Conservation (phyloP, 208 protist species). For the Trypanosoma grayi region DNA sequence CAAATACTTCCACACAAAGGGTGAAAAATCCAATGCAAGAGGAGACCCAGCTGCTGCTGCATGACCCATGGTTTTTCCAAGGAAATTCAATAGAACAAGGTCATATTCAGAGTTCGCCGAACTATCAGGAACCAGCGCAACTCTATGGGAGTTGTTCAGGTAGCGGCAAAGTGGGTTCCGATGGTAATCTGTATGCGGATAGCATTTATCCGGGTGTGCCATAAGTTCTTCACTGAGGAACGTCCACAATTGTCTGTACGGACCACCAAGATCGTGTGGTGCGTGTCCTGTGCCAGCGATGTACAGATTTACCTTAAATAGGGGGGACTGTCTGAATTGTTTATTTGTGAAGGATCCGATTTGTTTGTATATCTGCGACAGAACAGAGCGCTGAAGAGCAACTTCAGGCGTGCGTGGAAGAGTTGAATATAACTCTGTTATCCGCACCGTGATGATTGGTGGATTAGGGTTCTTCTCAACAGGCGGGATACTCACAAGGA, state of each 20-base stretch:
- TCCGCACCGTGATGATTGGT: conserved; percentile 61
- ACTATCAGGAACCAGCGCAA: conserved; percentile 81
- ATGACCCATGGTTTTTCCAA: conserved; percentile 90
- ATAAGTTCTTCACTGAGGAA: conserved; percentile 87
- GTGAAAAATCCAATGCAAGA: conserved; percentile 86
- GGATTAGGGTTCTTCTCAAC: conserved; percentile 44
- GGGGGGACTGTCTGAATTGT: conserved; percentile 59
- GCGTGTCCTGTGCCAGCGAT: conserved; percentile 71
- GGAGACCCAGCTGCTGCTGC: conserved; percentile 59
- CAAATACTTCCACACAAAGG: conserved; percentile 91
- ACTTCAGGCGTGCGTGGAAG: conserved; percentile 72
- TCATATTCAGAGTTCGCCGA: conserved; percentile 67
- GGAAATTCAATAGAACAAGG: conserved; percentile 83
- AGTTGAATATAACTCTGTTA: conserved; percentile 72
- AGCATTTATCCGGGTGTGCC: conserved; percentile 82
- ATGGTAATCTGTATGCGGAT: conserved; percentile 81
- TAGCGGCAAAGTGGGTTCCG: conserved; percentile 86
- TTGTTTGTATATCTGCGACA: conserved; percentile 87
- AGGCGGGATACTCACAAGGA: conserved; percentile 71
- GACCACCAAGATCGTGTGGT: conserved; percentile 85
- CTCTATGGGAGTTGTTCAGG: conserved; percentile 80
- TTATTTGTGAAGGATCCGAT: conserved; percentile 69
- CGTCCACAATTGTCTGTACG: conserved; percentile 89
- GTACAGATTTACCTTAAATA: conserved; percentile 86
- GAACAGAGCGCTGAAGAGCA: conserved; percentile 73